Conservation (phyloP, 768 basidiomycete species). For the Pisolithus sp. region DNA sequence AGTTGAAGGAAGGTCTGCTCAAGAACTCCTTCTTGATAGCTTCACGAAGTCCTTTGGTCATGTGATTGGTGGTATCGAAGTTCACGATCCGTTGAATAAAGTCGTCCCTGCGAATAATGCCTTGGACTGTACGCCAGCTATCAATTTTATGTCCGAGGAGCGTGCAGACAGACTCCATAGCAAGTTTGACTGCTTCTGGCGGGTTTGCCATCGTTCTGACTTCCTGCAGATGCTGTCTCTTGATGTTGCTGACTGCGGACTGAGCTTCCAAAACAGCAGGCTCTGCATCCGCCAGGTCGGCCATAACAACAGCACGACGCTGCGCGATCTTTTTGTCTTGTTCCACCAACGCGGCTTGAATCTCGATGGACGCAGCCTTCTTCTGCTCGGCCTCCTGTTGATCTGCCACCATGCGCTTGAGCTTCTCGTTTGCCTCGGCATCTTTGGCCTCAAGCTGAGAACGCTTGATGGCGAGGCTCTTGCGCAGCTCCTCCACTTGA, state of each 20-base stretch:
- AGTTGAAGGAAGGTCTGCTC: slow-evolving; percentile 85
- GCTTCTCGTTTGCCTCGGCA: slow-evolving; percentile 92
- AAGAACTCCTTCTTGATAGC: slow-evolving; percentile 91
- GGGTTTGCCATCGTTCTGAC: slow-evolving; percentile 98
- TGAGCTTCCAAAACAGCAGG: slow-evolving; percentile 95
- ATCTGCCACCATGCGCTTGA: slow-evolving; percentile 95
- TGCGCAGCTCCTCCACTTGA: slow-evolving; percentile 93
- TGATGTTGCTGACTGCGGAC: slow-evolving; percentile 95
- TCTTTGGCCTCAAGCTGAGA: slow-evolving; percentile 91
- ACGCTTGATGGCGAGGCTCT: slow-evolving; percentile 91
- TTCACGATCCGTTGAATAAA: slow-evolving; percentile 95
- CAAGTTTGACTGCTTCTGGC: slow-evolving; percentile 93
- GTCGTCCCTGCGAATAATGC: slow-evolving; percentile 92
- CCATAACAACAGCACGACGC: slow-evolving; percentile 83
- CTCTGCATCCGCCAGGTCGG: slow-evolving; percentile 94
- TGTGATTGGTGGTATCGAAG: slow-evolving; percentile 86
- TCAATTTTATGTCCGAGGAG: slow-evolving; percentile 96
- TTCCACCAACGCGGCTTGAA: slow-evolving; percentile 87
- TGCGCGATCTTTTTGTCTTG: slow-evolving; percentile 88
- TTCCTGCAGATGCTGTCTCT: slow-evolving; percentile 91
- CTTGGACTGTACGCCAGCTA: slow-evolving; percentile 92
- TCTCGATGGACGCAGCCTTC: slow-evolving; percentile 92
- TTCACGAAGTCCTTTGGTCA: slow-evolving; percentile 86
- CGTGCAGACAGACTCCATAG: slow-evolving; percentile 98
- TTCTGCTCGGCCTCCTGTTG: slow-evolving; percentile 99